phyloP scores from a whole-genome alignment of 257 asterid species.

The Forsythia suspensa region DNA sequence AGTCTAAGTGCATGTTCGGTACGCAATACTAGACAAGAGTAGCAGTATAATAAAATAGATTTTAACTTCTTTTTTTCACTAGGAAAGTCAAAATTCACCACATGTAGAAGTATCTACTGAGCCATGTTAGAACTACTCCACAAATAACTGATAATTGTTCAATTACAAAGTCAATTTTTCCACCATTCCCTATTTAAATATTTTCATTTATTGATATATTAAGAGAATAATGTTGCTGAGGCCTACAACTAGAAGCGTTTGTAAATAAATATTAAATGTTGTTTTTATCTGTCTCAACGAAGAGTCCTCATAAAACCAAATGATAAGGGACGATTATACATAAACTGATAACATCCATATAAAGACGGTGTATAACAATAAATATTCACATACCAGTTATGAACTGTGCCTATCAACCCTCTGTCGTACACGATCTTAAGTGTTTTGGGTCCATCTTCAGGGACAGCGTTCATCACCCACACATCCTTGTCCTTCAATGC shows the following conservation, averaged over 20 bases:
- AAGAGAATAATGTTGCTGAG: not conserved
- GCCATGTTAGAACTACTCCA: not conserved
- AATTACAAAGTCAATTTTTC: not conserved
- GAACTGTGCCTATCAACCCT: constrained; percentile 86
- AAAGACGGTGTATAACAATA: not conserved
- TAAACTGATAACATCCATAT: not conserved
- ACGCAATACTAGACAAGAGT: not conserved
- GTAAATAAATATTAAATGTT: too few relatives aligned
- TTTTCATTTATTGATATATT: too few relatives aligned
- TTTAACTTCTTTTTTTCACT: not conserved
- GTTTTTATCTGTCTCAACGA: not conserved
- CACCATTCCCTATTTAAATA: not conserved
- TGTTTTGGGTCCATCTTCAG: constrained; percentile 94
- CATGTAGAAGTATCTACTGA: not conserved
- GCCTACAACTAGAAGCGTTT: not conserved
- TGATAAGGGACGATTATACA: not conserved
- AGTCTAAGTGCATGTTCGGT: not conserved
- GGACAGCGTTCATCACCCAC: constrained; percentile 97
- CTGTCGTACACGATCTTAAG: constrained; percentile 83
- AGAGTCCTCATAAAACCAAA: not conserved
- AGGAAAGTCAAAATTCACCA: not conserved
- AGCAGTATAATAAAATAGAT: not conserved
- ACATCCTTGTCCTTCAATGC: constrained; percentile 88
- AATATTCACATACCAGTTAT: constrained; percentile 64
- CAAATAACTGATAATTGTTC: not conserved